Conservation (phyloP, 140 eudicot genomes). For the Bidens hawaiensis region DNA sequence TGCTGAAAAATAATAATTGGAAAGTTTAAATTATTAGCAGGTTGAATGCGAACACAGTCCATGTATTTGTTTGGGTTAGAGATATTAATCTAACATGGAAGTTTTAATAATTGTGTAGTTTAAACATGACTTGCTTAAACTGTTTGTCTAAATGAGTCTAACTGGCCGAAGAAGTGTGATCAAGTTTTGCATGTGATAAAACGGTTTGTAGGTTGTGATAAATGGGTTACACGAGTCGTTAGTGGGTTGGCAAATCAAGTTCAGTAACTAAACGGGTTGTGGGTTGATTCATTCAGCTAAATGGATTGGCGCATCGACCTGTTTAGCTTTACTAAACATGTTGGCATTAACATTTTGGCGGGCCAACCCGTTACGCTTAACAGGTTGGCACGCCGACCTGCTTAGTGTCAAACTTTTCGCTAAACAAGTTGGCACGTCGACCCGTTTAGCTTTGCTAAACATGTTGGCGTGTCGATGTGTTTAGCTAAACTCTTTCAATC, state of each 20-base stretch:
- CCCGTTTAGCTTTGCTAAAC: too few relatives aligned
- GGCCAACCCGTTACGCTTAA: background rate
- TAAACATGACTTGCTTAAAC: background rate
- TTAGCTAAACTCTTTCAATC: too few relatives aligned
- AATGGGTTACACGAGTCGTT: too few relatives aligned
- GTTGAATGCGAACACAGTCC: background rate
- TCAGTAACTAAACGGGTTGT: background rate
- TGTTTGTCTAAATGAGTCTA: background rate
- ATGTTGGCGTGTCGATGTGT: too few relatives aligned
- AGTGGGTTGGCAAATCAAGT: background rate
- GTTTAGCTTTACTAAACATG: background rate
- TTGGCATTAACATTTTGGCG: too few relatives aligned
- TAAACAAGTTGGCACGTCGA: too few relatives aligned
- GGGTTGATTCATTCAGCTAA: background rate
- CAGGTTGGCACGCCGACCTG: background rate
- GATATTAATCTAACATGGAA: too few relatives aligned
- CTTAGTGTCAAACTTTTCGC: too few relatives aligned
- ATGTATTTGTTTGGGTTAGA: too few relatives aligned
- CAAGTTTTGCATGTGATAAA: too few relatives aligned
- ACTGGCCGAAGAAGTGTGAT: background rate
- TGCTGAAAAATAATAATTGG: conserved; percentile 39
- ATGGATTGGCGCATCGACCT: background rate
- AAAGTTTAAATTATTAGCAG: background rate
- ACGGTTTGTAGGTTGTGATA: background rate
- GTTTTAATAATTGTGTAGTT: too few relatives aligned